Conservation (phyloP, 768 basidiomycete species). For the Hirschioporus abietinus region DNA sequence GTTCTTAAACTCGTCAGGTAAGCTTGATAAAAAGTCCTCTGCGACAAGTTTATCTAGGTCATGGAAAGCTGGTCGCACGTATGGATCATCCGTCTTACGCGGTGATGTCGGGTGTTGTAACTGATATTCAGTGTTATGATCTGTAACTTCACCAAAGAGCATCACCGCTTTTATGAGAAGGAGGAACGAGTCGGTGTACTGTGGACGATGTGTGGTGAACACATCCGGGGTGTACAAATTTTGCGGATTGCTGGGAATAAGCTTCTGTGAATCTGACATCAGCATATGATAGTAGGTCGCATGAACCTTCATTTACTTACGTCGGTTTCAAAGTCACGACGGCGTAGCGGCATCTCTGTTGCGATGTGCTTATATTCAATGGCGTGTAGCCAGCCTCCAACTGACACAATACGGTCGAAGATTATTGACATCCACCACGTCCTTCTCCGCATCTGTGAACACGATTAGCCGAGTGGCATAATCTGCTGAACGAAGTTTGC, state of each 20-base stretch:
- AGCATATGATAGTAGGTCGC: constrained; percentile 14
- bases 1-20: constrained; percentile 64
- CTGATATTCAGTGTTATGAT: constrained; percentile 75
- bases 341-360: constrained; percentile 74
- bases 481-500: background rate
- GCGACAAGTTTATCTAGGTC: constrained; percentile 66
- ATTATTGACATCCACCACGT: constrained; percentile 92
- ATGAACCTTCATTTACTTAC: constrained; percentile 39
- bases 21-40: constrained; percentile 59
- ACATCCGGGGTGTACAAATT: constrained; percentile 57
- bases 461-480: background rate
- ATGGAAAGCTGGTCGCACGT: constrained; percentile 57
- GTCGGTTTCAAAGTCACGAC: constrained; percentile 70
- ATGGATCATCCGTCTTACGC: constrained; percentile 71
- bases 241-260: constrained; percentile 71
- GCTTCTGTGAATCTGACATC: constrained; percentile 34
- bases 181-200: constrained; percentile 78
- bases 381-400: constrained; percentile 83
- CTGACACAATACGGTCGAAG: constrained; percentile 77
- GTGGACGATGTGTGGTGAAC: constrained; percentile 64
- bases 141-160: constrained; percentile 81
- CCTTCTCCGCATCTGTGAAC: constrained; percentile 49
- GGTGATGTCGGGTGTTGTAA: constrained; percentile 61
- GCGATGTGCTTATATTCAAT: constrained; percentile 82
- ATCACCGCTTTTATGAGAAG: constrained; percentile 79